Percentiles rank a stretch among this genome's conserved stretches.
Conservation (phyloP, 352 stramenopile species). For the Blastocystis sp. region DNA sequence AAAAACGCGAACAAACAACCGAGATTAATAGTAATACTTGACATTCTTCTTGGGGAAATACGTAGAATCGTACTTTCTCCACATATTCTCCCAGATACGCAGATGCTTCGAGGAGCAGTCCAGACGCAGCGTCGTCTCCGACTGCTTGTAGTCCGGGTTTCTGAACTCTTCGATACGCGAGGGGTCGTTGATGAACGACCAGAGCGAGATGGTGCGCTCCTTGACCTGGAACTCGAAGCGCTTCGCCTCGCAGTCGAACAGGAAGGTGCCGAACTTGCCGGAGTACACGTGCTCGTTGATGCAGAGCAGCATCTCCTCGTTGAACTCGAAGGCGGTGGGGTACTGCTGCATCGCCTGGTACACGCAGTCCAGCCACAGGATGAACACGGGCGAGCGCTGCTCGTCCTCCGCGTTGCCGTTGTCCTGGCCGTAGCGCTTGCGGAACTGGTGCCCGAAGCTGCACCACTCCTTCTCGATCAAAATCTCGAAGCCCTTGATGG, state of each 20-base stretch:
- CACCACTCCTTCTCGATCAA: conserved; percentile 97
- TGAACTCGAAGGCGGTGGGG: conserved; percentile 94
- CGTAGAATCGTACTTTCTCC: conserved; percentile 49
- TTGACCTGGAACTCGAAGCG: conserved; percentile 71
- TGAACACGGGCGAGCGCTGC: conserved; percentile 93
- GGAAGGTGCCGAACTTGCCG: conserved; percentile 93
- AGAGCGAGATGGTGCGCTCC: conserved; percentile 61
- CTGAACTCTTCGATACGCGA: conserved; percentile 42
- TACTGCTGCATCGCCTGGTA: conserved; percentile 93
- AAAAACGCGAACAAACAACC: neutral
- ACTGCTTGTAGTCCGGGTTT: conserved; percentile 47
- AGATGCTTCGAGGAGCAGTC: conserved; percentile 66
- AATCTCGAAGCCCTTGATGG: conserved; percentile 88
- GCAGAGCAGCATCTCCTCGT: conserved; percentile 83
- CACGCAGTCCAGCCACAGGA: conserved; percentile 95
- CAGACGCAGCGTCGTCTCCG: conserved; percentile 41
- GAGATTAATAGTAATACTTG: conserved; percentile 51
- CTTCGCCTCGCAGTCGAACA: conserved; percentile 91
- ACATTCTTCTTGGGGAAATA: conserved; percentile 59
- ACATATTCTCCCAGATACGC: conserved; percentile 67
- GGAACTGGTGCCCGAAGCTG: conserved; percentile 94
- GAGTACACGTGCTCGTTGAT: conserved; percentile 92
- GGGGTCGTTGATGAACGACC: conserved; percentile 68
- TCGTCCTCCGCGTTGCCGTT: conserved; percentile 87
- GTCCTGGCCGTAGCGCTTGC: conserved; percentile 85